Base-by-base conservation (phyloP, 306 rosid species). In the Potentilla sterilis region DNA sequence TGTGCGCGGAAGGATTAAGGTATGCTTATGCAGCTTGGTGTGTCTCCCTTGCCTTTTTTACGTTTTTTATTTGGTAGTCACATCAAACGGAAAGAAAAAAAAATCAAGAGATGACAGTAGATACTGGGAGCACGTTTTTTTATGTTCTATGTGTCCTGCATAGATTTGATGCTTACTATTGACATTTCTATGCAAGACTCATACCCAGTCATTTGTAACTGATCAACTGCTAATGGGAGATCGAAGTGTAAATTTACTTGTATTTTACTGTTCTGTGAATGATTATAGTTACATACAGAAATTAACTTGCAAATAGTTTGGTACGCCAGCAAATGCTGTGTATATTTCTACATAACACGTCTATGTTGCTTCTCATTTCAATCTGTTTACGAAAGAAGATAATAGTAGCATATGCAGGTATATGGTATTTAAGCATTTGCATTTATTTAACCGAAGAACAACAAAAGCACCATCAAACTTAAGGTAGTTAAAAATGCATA, bases 71-170 rank as follows among this genome's bases (percentile, higher is more conserved):
- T 65, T 49, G 71, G 48, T 19, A 76, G 73, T 71, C 32, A 64
- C 46, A 79, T n/a, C n/a, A n/a, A n/a, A n/a, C n/a, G n/a, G 68
- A 67, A 74, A 70, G 49, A 64, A 37, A 12, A 42, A 51, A 62
- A 49, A 9, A 48, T 49, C 57, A 49, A 62, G 35, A 32, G 10
- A 34, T 34, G 65, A 75, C 22, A 69, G 83, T 76, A 19, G 91
- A 83, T 81, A 79, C 84, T 78, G 77, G 90, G 54, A 38, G 61
- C 44, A 47, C 77, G 75, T 80, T 72, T 82, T 82, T 75, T 74
- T 81, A 66, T 38, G 63, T 77, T 87, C 86, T 81, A 76, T 64
- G 84, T 47, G 87, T 77, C 91, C 87, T 82, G 89, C 89, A 84
- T 83, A 79, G 83, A 79, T 84, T 63, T 79, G 77, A 75, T 86